A percentile compares a stretch with the other conserved stretches of the same genome.
Conservation (phyloP, 495 filamentous ascomycete genomes). For the Acidomyces sp. region DNA sequence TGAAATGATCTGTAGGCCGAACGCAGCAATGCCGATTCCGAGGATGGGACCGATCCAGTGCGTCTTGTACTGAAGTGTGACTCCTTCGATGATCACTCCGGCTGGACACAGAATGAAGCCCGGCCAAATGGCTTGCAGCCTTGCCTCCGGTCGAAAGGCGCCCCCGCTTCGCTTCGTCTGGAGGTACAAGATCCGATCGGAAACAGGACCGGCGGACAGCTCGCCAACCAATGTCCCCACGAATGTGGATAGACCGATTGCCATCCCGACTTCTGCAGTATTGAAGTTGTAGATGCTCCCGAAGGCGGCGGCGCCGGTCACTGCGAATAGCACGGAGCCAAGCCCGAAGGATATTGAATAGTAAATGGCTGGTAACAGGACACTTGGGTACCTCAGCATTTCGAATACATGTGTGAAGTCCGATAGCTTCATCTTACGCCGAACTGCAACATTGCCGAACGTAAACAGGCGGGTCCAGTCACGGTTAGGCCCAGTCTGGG, state of each 20-base stretch:
- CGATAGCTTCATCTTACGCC: constrained; percentile 13
- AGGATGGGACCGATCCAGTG: constrained; percentile 25
- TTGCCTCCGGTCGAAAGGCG: constrained; percentile 19
- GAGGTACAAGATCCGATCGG: constrained; percentile 7
- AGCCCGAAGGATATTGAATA: constrained; percentile 23
- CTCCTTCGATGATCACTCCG: constrained; percentile 26
- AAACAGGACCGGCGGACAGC: constrained; percentile 14
- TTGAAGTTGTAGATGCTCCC: constrained; percentile 23
- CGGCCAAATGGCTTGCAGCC: constrained; percentile 21
- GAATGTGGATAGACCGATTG: constrained; percentile 15
- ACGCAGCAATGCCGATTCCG: constrained; percentile 25
- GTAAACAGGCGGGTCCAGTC: constrained; percentile 11
- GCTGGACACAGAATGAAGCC: constrained; percentile 17
- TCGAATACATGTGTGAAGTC: constrained; percentile 20
- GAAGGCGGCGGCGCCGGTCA: constrained; percentile 22
- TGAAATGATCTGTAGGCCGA: constrained; percentile 28
- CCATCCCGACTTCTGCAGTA: constrained; percentile 16
- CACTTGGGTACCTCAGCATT: constrained; percentile 24
- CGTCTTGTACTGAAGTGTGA: constrained; percentile 21
- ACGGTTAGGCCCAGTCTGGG: constrained; percentile 1
- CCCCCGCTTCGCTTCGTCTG: constrained; percentile 18
- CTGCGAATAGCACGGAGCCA: constrained; percentile 24
- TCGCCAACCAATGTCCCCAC: constrained; percentile 20
- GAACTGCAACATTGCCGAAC: constrained; percentile 7
- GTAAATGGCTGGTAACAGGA: constrained; percentile 22